Conservation (phyloP, 257 asterid genomes). For the Gynochthodes officinalis region DNA sequence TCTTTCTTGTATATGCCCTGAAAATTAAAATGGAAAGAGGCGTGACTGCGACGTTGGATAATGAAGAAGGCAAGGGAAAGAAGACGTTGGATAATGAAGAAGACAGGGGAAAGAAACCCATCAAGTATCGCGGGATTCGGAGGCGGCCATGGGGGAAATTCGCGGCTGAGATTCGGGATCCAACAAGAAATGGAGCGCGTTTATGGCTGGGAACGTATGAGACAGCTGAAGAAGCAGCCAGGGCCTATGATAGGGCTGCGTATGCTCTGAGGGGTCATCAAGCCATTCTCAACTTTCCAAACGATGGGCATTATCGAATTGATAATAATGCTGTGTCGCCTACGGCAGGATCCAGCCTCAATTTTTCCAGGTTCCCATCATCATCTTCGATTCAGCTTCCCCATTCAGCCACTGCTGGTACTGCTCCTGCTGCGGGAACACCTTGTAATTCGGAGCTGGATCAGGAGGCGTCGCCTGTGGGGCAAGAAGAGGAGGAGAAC, state of each 20-base stretch:
- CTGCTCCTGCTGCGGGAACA: background rate
- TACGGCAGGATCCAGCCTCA: background rate
- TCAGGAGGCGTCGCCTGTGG: conserved; percentile 8
- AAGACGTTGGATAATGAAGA: no score
- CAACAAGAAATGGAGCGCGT: conserved; percentile 59
- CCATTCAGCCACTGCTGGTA: background rate
- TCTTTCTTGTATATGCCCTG: no score
- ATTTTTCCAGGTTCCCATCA: conserved; percentile 1
- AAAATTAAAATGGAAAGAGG: no score
- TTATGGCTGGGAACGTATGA: conserved; percentile 82
- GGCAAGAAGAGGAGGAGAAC: conserved; percentile 24
- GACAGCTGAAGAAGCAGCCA: conserved; percentile 76
- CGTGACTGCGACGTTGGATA: no score
- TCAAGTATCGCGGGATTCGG: conserved; percentile 67
- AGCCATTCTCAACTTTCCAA: conserved; percentile 77
- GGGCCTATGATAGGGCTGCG: conserved; percentile 88
- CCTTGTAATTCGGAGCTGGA: background rate
- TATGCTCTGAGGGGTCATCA: conserved; percentile 75
- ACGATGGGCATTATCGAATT: conserved; percentile 48
- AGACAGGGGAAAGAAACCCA: conserved; percentile 27
- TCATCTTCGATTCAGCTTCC: conserved; percentile 9
- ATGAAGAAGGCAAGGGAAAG: no score
- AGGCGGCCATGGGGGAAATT: conserved; percentile 86
- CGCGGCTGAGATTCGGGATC: conserved; percentile 89
- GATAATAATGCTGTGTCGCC: conserved; percentile 3